Conservation (phyloP, 116 monocot genomes). For the Papilionanthe hybrid region DNA sequence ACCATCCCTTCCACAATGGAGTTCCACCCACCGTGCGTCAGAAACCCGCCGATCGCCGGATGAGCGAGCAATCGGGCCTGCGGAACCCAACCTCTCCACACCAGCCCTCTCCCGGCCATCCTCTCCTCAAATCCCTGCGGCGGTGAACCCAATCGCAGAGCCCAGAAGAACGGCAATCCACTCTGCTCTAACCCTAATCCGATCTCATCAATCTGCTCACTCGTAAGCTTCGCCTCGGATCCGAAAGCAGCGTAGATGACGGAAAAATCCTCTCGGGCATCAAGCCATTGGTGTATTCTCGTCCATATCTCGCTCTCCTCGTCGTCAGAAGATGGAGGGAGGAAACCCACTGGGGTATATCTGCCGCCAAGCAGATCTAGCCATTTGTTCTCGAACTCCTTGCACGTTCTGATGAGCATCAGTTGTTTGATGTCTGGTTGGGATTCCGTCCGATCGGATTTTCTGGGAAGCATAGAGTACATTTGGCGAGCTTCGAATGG, state of each 20-base stretch:
- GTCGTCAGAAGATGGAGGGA: slow-evolving; percentile 1
- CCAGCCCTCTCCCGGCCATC: slow-evolving; percentile 21
- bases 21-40: slow-evolving; percentile 51
- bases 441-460: background rate
- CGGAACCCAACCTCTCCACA: slow-evolving; percentile 28
- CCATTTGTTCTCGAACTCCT: slow-evolving; percentile 15
- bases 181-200: slow-evolving; percentile 27
- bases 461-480: background rate
- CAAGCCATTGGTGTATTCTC: slow-evolving; percentile 7
- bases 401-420: slow-evolving; percentile 7
- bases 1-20: slow-evolving; percentile 36
- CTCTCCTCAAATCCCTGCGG: background rate
- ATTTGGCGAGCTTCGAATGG: slow-evolving; percentile 2
- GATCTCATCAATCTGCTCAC: slow-evolving; percentile 6
- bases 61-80: slow-evolving; percentile 46
- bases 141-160: slow-evolving; percentile 5
- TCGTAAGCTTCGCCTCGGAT: slow-evolving; percentile 17
- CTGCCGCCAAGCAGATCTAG: background rate
- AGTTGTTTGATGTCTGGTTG: background rate
- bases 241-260: slow-evolving; percentile 30
- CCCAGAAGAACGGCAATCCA: slow-evolving; percentile 23
- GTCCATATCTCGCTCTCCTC: background rate
- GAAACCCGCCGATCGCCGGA: slow-evolving; percentile 31
- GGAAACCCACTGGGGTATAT: slow-evolving; percentile 15
- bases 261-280: background rate